phyloP scores from a whole-genome alignment of 2,329 filamentous ascomycete genomes.

The Alternaria solani region DNA sequence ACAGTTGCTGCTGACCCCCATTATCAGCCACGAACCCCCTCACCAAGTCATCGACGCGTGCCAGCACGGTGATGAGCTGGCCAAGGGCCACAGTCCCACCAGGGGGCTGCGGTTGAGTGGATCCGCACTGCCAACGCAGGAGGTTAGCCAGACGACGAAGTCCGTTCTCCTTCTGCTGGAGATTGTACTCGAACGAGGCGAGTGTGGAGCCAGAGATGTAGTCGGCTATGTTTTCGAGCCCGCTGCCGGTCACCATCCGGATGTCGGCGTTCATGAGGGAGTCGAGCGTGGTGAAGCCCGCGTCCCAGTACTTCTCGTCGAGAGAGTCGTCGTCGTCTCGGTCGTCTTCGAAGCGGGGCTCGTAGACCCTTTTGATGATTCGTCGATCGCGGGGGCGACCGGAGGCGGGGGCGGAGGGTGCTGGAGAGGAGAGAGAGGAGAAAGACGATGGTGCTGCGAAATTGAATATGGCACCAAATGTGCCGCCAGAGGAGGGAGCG shows the following conservation, averaged over 20 bases:
- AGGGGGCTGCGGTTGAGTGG: slow-evolving; percentile 4
- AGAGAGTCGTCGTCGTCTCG: not conserved
- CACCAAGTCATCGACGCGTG: not conserved
- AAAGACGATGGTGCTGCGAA: not conserved
- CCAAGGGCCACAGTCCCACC: not conserved
- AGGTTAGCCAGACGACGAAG: slow-evolving; percentile 3
- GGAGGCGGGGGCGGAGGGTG: not conserved
- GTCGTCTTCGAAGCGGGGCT: not conserved
- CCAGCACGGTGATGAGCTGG: not conserved
- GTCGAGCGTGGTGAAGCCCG: not conserved
- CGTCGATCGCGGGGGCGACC: not conserved
- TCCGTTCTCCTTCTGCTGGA: not conserved
- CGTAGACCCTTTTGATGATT: not conserved
- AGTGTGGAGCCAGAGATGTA: slow-evolving; percentile 8
- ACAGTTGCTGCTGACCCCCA: not conserved
- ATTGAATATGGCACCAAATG: not conserved
- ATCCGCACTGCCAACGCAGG: slow-evolving; percentile 6
- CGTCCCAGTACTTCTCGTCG: not conserved
- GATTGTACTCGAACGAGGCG: slow-evolving; percentile 4
- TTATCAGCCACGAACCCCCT: slow-evolving; percentile 2
- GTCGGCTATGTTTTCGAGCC: not conserved
- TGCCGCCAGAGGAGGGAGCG: not conserved
- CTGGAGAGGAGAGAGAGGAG: not conserved
- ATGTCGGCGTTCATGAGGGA: not conserved
- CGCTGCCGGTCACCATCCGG: not conserved